Percentiles rank a stretch among this genome's conserved stretches.
These are phyloP conservation scores for Echium plantagineum DNA, from an alignment of 257 asterid species.

Conservation along the genomic window DNA sequence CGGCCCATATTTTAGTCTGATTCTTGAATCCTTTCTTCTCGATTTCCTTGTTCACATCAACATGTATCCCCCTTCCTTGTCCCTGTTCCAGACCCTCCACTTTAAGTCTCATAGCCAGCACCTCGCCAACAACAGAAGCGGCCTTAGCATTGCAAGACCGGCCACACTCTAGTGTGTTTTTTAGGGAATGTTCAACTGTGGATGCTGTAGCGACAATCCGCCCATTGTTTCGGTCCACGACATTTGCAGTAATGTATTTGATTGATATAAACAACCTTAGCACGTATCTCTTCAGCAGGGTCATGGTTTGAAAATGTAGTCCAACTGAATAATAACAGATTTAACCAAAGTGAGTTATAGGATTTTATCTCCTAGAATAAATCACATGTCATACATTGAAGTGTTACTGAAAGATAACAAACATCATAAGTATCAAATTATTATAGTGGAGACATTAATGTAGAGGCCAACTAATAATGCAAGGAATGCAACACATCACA, in stretches of 20 bases:
- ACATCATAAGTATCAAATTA: no score
- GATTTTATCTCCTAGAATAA: not conserved
- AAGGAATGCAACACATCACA: not conserved
- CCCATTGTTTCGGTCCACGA: slow-evolving; percentile 66
- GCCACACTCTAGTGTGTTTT: slow-evolving; percentile 61
- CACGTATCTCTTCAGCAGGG: slow-evolving; percentile 62
- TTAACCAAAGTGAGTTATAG: not conserved
- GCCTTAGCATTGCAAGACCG: slow-evolving; percentile 83
- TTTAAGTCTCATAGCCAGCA: slow-evolving; percentile 72
- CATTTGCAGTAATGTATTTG: slow-evolving; percentile 78
- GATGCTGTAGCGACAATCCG: slow-evolving; percentile 64
- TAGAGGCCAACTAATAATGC: not conserved
- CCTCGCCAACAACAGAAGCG: slow-evolving; percentile 78
- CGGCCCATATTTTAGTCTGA: slow-evolving; percentile 56
- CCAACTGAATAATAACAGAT: not conserved
- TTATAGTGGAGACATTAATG: no score
- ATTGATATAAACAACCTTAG: slow-evolving; percentile 62
- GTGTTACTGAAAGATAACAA: not conserved
- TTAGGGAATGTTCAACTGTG: slow-evolving; percentile 60
- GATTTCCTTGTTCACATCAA: slow-evolving; percentile 57
- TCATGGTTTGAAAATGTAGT: slow-evolving; percentile 24
- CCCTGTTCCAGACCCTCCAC: slow-evolving; percentile 84
- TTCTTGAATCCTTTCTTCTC: slow-evolving; percentile 73
- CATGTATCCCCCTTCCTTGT: slow-evolving; percentile 61
- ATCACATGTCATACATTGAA: not conserved